Base-by-base conservation (phyloP, 805 yeast genomes). In the Candida sithepensis region DNA sequence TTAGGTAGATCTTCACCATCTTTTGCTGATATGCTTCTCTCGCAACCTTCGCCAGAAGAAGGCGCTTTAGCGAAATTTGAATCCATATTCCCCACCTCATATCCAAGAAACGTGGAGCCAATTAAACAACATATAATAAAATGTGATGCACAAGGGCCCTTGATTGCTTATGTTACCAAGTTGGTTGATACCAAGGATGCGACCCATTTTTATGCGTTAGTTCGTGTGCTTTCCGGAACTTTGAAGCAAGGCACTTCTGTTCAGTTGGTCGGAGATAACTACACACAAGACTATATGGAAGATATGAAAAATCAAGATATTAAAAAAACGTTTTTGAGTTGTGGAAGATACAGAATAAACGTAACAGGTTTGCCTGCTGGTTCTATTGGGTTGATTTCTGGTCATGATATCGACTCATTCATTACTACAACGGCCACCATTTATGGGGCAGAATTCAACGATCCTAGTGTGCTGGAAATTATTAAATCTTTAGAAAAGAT, bases 281-380 rank as follows among this genome's bases (percentile, higher is more conserved):
- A 64, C 49, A 56, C 68, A 4, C 71, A 69, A 19, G 84, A 79
- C 39, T 71, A 67, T 28, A 72, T 69, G 21, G 87, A 82, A 38
- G 88, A 83, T 46, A 60, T 66, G 47, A 74, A 70, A 37, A 46
- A 46, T 8, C 78, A 73, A 45, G 65, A 63, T 5, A 55, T 81
- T 2, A 68, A 65, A 16, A 72, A 67, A 26, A 60, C 83, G 3
- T 75, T 67, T 56, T 52, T 90, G 0, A 74, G 87, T 39, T 82
- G 88, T 41, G 91, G 91, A 0, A 72, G 96, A 53, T 90, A 88
- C 61, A 75, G 74, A 26, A 65, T 83, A 2, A 74, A 79, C 0
- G 73, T 85, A 0, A 65, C 71, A 1, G 72, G 71, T 16, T 81
- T 83, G 0, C 69, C 75, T 3, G 77, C 79, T 1, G 97, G 97